Evolutionary conservation across 2,329 filamentous ascomycete genomes (phyloP), one percentile per base, ranked within the genome.

Genomic region (Penicillium sp.): DNA sequence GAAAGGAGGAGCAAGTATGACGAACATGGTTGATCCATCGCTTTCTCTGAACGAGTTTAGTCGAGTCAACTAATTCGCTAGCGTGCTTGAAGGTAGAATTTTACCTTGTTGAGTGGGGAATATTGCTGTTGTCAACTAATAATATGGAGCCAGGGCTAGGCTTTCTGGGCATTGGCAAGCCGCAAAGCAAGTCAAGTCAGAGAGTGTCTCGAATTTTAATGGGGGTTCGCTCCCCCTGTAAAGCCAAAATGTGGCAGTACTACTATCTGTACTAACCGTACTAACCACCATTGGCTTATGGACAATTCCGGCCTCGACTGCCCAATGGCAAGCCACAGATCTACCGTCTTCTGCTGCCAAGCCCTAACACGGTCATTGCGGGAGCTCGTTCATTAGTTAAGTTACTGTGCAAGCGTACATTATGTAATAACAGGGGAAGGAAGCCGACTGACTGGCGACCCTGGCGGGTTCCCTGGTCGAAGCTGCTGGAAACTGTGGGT

Each of bases 371-470:
- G 50, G 35, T 52, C 34, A 57, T 61, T 55, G 57, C 20, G 48
- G 59, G 58, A 62, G 60, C 61, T 63, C 59, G 31, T 31, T 31
- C 31, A 31, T 22, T 4, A 22, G 22, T 22, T 22, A 22, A 22
- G 22, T 22, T 22, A 22, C 22, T 22, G 22, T 22, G 22, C 22
- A 22, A 22, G 22, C 22, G 22, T 11, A 31, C 31, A 31, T 68
- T 68, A 68, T 62, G 65, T 68, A 67, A 68, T 58, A 54, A 54
- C 48, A 50, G 48, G 54, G 51, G 48, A 49, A 57, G 52, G 28
- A 54, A 14, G 6, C 38, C 51, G 28, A 54, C 34, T 43, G 37
- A 54, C 38, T 34, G 39, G 39, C 15, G 22, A 42, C 22, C 38
- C 41, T 37, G 53, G 39, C 22, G 14, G 28, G 51, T 45, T 58